Percentiles rank a stretch among this genome's conserved stretches.
Evolutionary conservation across 208 protist genomes (phyloP).

Genomic region (Trypanosoma platydactyli): DNA sequence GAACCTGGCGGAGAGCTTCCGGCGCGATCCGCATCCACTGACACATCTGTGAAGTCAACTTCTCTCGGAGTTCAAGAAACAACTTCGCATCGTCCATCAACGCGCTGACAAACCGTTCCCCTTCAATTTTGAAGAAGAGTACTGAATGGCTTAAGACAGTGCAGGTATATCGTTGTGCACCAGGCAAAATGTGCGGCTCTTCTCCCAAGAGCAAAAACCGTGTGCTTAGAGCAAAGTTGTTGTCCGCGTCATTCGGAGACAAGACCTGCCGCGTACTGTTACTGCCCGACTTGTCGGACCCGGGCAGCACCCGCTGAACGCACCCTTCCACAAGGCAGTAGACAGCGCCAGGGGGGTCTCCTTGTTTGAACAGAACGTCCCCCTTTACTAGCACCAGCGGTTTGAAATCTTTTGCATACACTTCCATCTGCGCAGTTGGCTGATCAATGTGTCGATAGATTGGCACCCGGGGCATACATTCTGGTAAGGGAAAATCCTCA

Average conservation of each 20-base stretch:
- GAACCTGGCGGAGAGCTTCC: conserved; percentile 54
- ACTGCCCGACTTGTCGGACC: conserved; percentile 42
- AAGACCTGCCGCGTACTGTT: conserved; percentile 52
- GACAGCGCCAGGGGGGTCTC: conserved; percentile 61
- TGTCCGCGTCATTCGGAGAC: conserved; percentile 51
- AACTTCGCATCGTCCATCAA: conserved; percentile 79
- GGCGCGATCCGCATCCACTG: conserved; percentile 70
- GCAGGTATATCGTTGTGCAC: conserved; percentile 71
- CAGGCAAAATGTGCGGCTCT: conserved; percentile 81
- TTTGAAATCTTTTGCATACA: conserved; percentile 68
- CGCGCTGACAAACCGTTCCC: conserved; percentile 72
- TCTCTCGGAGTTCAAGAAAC: conserved; percentile 62
- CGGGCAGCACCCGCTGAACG: conserved; percentile 49
- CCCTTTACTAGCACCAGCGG: conserved; percentile 66
- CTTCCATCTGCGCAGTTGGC: conserved; percentile 6
- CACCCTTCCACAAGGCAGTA: conserved; percentile 83
- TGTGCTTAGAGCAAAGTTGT: conserved; percentile 43
- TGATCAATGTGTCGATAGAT: conserved; percentile 72
- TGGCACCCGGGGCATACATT: conserved; percentile 59
- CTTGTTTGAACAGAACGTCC: conserved; percentile 76
- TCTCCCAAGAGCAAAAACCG: conserved; percentile 85
- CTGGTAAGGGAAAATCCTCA: conserved; percentile 39
- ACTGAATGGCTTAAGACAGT: conserved; percentile 67
- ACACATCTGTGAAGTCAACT: conserved; percentile 46
- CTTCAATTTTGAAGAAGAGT: conserved; percentile 65